Base-by-base conservation (phyloP, 805 yeast genomes). In the Kodamaea kaohsiungensis region DNA sequence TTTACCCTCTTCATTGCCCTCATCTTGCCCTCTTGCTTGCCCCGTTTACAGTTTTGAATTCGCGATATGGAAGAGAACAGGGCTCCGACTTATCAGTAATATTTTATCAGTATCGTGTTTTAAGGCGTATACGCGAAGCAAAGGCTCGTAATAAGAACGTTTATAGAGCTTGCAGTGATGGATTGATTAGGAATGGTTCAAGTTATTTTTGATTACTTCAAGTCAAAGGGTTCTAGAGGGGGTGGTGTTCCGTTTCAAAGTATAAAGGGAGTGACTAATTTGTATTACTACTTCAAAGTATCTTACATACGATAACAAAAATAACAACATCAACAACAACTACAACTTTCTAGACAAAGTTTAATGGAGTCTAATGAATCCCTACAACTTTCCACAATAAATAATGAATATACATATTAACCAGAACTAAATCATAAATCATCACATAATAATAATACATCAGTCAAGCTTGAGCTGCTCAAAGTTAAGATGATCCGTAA, bases 401-500 rank as follows among this genome's bases (percentile, higher is more conserved):
- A 46, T 46, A 40, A 30, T 42, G 39, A 46, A 46, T 46, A 46
- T 46, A 46, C 48, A 46, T 46, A 17, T 17, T 17, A 40, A 40
- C 45, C 19, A 40, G 33, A 46, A 27, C 38, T 16, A 46, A 27
- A 19, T 46, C 48, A 46, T 46, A 46, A 46, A 46, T 46, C 48
- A n/a, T 46, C 45, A 40, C 45, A 40, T 19, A 40, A 30, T 19
- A 40, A 30, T 40, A 40, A 40, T 38, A 40, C 45, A 40, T 40
- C 45, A 40, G 25, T 40, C 45, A 40, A 40, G 17, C 45, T 40
- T 40, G 19, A 40, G 45, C 45, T 27, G 25, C 22, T 48, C 50
- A 18, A 48, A 38, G 12, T 38, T 48, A 22, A 48, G 33, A 48
- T 48, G 43, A 43, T 48, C 50, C 12, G 50, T 48, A 7, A 48